Conservation (phyloP, 139 green algal genomes). For the Penium margaritaceum region DNA sequence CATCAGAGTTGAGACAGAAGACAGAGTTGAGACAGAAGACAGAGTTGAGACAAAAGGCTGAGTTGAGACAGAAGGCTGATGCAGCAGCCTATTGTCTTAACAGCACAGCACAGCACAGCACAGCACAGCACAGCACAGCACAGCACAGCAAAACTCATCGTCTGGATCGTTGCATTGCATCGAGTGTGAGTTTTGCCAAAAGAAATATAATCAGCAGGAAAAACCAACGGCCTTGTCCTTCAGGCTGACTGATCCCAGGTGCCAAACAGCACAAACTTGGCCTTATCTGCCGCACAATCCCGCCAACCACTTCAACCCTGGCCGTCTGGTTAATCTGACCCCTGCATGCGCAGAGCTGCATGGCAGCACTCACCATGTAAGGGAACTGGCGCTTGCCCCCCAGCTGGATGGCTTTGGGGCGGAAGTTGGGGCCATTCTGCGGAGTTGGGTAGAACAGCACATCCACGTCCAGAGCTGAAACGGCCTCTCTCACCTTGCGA, state of each 20-base stretch:
- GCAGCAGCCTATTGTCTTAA: too few species aligned
- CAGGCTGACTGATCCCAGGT: not conserved
- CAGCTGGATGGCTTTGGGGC: conserved; percentile 44
- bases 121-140: too few species aligned
- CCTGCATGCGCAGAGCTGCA: too few species aligned
- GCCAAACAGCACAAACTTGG: not conserved
- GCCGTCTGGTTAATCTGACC: too few species aligned
- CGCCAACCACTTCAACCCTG: too few species aligned
- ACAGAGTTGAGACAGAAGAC: not conserved
- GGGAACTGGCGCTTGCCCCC: conserved; percentile 39
- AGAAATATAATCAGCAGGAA: not conserved
- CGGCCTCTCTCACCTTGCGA: conserved; percentile 40
- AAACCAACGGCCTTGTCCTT: not conserved
- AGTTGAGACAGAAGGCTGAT: not conserved
- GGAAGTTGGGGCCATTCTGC: conserved; percentile 30
- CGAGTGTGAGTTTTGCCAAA: too few species aligned
- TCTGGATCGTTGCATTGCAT: too few species aligned
- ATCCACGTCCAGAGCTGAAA: conserved; percentile 45
- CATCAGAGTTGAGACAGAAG: not conserved
- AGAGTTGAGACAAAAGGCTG: not conserved
- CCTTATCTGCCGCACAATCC: too few species aligned
- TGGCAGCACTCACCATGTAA: conserved; percentile 28
- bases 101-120: too few species aligned
- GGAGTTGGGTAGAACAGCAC: conserved; percentile 48
- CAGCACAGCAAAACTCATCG: too few species aligned